Conservation (phyloP, 768 basidiomycete genomes). For the Auriscalpium vulgare region DNA sequence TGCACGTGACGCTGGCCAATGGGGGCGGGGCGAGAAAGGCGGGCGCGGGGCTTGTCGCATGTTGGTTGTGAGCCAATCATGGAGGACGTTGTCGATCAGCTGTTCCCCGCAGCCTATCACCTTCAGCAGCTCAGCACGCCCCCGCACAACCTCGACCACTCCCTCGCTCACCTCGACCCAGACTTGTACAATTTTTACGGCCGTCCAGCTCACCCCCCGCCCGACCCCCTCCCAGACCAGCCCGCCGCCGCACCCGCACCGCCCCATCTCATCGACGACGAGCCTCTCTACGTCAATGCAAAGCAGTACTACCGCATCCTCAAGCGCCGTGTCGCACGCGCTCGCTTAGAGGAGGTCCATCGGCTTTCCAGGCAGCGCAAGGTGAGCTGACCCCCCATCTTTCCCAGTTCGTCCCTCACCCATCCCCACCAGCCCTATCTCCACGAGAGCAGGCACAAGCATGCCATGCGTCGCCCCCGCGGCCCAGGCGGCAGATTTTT, state of each 20-base stretch:
- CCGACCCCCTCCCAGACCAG: slow-evolving; percentile 9
- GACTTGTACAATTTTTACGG: slow-evolving; percentile 16
- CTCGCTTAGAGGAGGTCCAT: slow-evolving; percentile 89
- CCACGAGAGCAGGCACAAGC: slow-evolving; percentile 95
- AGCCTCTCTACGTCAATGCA: slow-evolving; percentile 98
- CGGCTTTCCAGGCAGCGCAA: slow-evolving; percentile 89
- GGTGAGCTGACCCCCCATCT: slow-evolving; percentile 34
- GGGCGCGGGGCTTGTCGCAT: neutral
- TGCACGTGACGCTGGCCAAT: neutral
- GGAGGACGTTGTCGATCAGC: slow-evolving; percentile 50
- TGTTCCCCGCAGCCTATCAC: slow-evolving; percentile 53
- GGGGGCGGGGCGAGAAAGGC: slow-evolving; percentile 7
- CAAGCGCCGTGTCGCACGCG: slow-evolving; percentile 86
- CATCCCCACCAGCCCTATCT: slow-evolving; percentile 72
- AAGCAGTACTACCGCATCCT: slow-evolving; percentile 99
- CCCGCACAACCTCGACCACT: slow-evolving; percentile 7
- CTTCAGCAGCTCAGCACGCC: slow-evolving; percentile 24
- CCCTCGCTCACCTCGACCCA: neutral
- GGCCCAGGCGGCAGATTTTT: slow-evolving; percentile 97
- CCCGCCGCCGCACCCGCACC: slow-evolving; percentile 19
- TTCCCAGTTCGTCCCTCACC: slow-evolving; percentile 8
- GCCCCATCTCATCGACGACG: slow-evolving; percentile 64
- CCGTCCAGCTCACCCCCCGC: slow-evolving; percentile 12
- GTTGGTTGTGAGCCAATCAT: slow-evolving; percentile 14
- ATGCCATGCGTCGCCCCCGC: slow-evolving; percentile 94